Evolutionary conservation across 495 filamentous ascomycete species (phyloP).

Genomic region (Podospora conica): DNA sequence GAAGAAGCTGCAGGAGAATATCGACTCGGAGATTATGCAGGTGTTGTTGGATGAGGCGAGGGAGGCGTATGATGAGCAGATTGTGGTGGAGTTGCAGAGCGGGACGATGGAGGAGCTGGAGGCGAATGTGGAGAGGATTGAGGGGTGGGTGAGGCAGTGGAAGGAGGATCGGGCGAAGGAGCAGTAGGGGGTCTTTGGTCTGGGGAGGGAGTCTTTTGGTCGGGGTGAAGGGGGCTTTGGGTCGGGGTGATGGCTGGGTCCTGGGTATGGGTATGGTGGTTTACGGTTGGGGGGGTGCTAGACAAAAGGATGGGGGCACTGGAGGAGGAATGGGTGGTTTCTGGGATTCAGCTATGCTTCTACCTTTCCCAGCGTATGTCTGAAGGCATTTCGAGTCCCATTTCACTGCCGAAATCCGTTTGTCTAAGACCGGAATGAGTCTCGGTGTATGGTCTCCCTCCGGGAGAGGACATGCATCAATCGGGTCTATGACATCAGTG

Average conservation of each 20-base stretch:
- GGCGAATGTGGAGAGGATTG: conserved; percentile 75
- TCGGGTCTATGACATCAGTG: conserved; percentile 6
- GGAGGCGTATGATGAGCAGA: conserved; percentile 79
- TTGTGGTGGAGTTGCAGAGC: conserved; percentile 85
- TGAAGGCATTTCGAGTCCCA: neutral
- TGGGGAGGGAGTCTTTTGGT: neutral
- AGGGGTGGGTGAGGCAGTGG: conserved; percentile 77
- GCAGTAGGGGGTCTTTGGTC: neutral
- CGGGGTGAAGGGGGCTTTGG: too few relatives aligned
- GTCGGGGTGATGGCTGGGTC: neutral
- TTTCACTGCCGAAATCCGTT: neutral
- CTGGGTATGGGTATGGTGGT: neutral
- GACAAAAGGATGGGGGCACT: neutral
- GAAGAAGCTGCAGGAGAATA: conserved; percentile 86
- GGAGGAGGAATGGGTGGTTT: too few relatives aligned
- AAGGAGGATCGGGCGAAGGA: conserved; percentile 50
- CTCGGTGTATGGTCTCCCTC: neutral
- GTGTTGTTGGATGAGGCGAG: conserved; percentile 85
- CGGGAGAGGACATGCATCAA: conserved; percentile 9
- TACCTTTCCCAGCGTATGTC: neutral
- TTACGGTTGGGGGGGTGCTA: neutral
- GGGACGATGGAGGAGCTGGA: conserved; percentile 78
- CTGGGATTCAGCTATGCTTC: neutral
- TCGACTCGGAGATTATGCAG: conserved; percentile 97
- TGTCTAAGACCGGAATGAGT: neutral